phyloP scores from a whole-genome alignment of 1,284 basidiomycete genomes.

The Marasmius oreades region DNA sequence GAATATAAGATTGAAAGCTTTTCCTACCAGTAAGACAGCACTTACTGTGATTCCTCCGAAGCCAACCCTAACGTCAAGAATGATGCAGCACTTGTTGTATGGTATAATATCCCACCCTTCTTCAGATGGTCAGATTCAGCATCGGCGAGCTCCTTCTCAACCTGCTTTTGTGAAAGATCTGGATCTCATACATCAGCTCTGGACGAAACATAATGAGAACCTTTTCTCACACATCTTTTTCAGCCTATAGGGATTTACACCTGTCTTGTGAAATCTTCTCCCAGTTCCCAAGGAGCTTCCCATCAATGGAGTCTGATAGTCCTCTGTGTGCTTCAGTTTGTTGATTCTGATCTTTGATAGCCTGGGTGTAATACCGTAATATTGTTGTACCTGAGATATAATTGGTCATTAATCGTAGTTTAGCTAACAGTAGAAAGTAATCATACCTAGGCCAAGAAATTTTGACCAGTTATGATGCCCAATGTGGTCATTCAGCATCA shows the following conservation, averaged over 20 bases:
- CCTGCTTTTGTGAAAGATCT: background rate
- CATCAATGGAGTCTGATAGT: background rate
- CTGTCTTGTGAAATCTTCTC: background rate
- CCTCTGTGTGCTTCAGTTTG: background rate
- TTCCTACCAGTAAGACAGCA: background rate
- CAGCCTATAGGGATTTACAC: background rate
- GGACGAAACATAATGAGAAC: background rate
- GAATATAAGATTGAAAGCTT: no score
- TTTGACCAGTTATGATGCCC: background rate
- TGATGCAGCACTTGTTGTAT: background rate
- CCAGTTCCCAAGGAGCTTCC: background rate
- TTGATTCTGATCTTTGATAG: background rate
- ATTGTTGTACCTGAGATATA: background rate
- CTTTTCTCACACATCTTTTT: background rate
- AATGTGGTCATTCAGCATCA: constrained; percentile 1
- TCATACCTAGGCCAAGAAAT: background rate
- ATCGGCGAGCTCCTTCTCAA: constrained; percentile 3
- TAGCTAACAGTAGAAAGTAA: background rate
- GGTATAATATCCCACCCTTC: background rate
- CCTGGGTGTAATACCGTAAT: background rate
- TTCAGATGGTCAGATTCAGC: background rate
- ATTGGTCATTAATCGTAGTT: background rate
- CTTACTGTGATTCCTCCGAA: background rate
- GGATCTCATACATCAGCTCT: background rate
- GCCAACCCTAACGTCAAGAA: background rate